Evolutionary conservation across 768 basidiomycete genomes (phyloP).

Genomic region (Mycena galopus): DNA sequence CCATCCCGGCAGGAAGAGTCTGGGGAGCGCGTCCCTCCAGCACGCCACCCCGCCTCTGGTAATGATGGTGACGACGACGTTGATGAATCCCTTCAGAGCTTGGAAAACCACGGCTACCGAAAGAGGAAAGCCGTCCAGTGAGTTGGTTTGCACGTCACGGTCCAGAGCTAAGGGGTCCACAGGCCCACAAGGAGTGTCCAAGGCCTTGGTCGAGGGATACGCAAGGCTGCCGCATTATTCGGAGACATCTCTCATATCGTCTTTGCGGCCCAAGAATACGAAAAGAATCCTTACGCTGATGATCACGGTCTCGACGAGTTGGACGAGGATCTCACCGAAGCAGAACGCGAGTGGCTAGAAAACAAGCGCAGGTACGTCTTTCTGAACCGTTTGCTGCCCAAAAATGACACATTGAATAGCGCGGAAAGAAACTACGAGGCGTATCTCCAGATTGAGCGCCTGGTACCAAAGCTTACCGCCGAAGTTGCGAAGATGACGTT

Average conservation of each 20-base stretch:
- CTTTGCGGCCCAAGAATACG: neutral
- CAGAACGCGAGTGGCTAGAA: neutral
- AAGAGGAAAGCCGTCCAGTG: neutral
- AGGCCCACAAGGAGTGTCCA: neutral
- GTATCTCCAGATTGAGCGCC: neutral
- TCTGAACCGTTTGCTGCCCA: too few relatives aligned
- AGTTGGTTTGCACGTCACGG: neutral
- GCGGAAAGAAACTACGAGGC: constrained; percentile 13
- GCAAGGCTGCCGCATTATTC: constrained; percentile 10
- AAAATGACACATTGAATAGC: neutral
- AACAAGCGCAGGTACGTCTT: constrained; percentile 20
- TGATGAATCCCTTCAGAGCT: too few relatives aligned
- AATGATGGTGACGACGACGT: too few relatives aligned
- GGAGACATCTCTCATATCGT: constrained; percentile 16
- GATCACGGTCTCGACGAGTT: neutral
- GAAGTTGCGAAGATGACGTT: neutral
- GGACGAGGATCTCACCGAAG: neutral
- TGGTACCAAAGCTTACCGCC: neutral
- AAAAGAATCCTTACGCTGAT: neutral
- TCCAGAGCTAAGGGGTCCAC: neutral
- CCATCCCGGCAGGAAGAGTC: too few relatives aligned
- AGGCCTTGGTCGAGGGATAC: neutral
- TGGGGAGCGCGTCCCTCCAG: too few relatives aligned
- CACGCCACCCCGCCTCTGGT: too few relatives aligned
- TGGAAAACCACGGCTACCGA: too few relatives aligned